Evolutionary conservation across 768 basidiomycete species (phyloP), one percentile per base, ranked within the genome.

Genomic region (Sporobolomyces roseus): DNA sequence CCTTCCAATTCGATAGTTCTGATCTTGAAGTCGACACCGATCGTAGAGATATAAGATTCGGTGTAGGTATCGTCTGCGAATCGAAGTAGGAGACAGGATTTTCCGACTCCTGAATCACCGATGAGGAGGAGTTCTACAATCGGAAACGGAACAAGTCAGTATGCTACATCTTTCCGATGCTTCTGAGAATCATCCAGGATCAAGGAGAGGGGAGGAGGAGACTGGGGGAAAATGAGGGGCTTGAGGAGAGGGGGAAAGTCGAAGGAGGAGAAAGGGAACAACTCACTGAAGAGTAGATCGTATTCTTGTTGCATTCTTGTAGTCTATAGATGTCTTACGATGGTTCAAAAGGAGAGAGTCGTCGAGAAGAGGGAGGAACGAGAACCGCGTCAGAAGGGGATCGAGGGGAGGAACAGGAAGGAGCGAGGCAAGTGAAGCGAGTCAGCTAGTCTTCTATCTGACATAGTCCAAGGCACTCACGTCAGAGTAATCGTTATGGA

Each of bases 31-130:
- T 96, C 93, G 74, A 97, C 93, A 66, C 94, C 94, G 79, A 99
- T 99, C 65, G 94, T 98, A 53, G 76, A 75, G 81, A 97, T 99
- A 83, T 96, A 98, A 46, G 90, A 92, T 61, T 93, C 93, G 43
- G 96, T 98, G 91, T 93, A 99, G 73, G 93, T 90, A 80, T 99
- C 96, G 82, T 98, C 96, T 78, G 92, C 94, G 85, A 99, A 99
- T 72, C 92, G 76, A 23, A 81, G 75, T 36, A 81, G 76, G 13
- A 81, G 77, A 75, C 81, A 82, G 45, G 93, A 97, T 83, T 99
- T 93, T 69, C 93, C 92, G 76, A 97, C 93, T 81, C 92, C 92
- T 77, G 75, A 70, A 59, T 67, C 68, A 61, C 72, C 73, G 54
- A 73, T 71, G 36, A 74, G 54, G 46, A 74, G 68, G 33, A 70